phyloP scores from a whole-genome alignment of 202 grass and related monocot species.

The Elaeis oleifera region DNA sequence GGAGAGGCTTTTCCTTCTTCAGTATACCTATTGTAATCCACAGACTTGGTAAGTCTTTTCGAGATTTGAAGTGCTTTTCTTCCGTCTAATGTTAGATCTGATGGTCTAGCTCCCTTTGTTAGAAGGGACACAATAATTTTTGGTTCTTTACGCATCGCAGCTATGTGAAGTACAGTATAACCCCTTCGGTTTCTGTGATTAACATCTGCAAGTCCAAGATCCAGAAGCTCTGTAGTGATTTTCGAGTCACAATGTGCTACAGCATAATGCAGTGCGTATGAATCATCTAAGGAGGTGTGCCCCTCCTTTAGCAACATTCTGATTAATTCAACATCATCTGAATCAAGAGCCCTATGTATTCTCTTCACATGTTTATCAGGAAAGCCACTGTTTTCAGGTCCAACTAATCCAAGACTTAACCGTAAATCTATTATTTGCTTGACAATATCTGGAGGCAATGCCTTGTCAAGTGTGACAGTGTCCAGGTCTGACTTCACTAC shows the following conservation, averaged over 20 bases:
- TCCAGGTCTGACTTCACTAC: slow-evolving; percentile 56
- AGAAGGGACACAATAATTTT: slow-evolving; percentile 90
- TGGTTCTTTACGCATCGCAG: slow-evolving; percentile 74
- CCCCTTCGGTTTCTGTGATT: slow-evolving; percentile 69
- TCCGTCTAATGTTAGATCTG: slow-evolving; percentile 57
- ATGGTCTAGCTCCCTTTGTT: slow-evolving; percentile 73
- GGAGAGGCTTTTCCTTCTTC: slow-evolving; percentile 65
- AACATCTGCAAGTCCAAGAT: slow-evolving; percentile 81
- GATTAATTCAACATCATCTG: slow-evolving; percentile 81
- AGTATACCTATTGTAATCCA: slow-evolving; percentile 36
- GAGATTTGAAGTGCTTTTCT: slow-evolving; percentile 84
- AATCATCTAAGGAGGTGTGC: slow-evolving; percentile 73
- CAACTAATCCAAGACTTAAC: slow-evolving; percentile 36
- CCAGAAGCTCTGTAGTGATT: slow-evolving; percentile 77
- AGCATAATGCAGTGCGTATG: slow-evolving; percentile 88
- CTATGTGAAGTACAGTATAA: slow-evolving; percentile 84
- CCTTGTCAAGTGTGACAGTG: slow-evolving; percentile 66
- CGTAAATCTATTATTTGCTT: slow-evolving; percentile 53
- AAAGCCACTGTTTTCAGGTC: slow-evolving; percentile 31
- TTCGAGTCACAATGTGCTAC: slow-evolving; percentile 85
- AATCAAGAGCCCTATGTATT: slow-evolving; percentile 71
- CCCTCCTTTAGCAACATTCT: slow-evolving; percentile 85
- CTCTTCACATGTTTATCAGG: slow-evolving; percentile 61
- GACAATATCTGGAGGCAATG: slow-evolving; percentile 39
- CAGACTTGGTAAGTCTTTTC: slow-evolving; percentile 59